These are phyloP conservation scores for Teratosphaeria zuluensis DNA, from an alignment of 2,329 filamentous ascomycete species.

Conservation along the genomic window DNA sequence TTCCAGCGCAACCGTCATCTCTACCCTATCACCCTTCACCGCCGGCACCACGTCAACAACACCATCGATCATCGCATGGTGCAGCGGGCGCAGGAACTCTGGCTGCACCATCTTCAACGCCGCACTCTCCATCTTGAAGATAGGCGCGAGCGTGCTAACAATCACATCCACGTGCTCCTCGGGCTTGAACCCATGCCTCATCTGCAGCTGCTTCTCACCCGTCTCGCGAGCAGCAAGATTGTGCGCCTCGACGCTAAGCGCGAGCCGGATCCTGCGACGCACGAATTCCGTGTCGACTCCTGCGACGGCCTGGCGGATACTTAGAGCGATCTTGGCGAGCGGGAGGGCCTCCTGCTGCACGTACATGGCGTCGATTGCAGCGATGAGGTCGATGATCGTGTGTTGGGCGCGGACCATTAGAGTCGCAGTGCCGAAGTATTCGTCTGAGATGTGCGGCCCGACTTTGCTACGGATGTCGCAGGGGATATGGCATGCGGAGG, in stretches of 20 bases:
- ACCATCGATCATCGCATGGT: background rate
- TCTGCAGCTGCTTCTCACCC: background rate
- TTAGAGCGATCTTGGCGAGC: background rate
- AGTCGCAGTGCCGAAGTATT: background rate
- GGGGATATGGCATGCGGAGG: background rate
- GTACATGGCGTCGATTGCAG: background rate
- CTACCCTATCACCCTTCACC: background rate
- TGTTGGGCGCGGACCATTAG: background rate
- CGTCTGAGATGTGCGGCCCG: background rate
- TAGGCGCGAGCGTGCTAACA: background rate
- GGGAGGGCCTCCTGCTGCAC: background rate
- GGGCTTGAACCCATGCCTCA: background rate
- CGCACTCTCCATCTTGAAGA: background rate
- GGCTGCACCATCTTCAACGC: background rate
- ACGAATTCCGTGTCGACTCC: background rate
- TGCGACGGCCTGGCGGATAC: background rate
- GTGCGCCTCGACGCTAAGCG: background rate
- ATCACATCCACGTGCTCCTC: background rate
- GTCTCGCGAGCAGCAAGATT: background rate
- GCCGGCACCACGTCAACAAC: background rate
- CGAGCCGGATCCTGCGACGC: background rate
- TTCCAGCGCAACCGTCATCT: background rate
- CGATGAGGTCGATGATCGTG: background rate
- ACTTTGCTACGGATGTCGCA: background rate
- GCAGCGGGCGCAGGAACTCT: background rate